Percentiles rank a stretch among this genome's conserved stretches.
Conservation (phyloP, 2,329 filamentous ascomycete species). For the Fusarium pilosicola region DNA sequence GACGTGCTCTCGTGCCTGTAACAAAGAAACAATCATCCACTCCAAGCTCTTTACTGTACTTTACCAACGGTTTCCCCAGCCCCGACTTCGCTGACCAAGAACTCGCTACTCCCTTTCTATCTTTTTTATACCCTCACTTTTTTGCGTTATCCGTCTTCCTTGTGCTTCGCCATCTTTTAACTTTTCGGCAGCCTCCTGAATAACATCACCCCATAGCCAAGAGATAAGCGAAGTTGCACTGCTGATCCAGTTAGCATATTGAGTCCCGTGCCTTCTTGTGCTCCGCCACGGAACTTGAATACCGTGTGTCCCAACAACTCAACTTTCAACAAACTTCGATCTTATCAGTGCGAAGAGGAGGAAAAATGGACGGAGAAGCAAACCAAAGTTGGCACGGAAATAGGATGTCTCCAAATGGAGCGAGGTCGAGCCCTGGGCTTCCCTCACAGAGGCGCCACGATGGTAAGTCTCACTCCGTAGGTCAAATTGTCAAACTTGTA, state of each 20-base stretch:
- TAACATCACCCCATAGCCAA: conserved; percentile 21
- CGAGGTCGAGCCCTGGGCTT: conserved; percentile 46
- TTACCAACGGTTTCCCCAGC: conserved; percentile 23
- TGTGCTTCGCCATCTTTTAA: background rate
- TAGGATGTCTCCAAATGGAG: conserved; percentile 40
- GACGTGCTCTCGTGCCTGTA: conserved; percentile 42
- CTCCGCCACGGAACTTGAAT: conserved; percentile 27
- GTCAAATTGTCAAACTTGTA: background rate
- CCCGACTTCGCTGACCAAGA: conserved; percentile 40
- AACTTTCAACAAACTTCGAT: conserved; percentile 7
- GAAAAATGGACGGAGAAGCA: conserved; percentile 44
- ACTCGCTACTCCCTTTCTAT: conserved; percentile 20
- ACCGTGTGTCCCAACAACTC: conserved; percentile 23
- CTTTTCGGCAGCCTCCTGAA: conserved; percentile 5
- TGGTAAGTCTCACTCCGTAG: conserved; percentile 43
- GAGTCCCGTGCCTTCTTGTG: conserved; percentile 16
- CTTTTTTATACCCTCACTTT: conserved; percentile 24
- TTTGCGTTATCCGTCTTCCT: background rate
- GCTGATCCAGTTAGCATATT: conserved; percentile 16
- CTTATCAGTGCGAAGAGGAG: conserved; percentile 9
- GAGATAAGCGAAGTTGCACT: conserved; percentile 39
- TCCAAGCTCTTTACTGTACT: conserved; percentile 7
- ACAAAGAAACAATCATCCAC: conserved; percentile 37
- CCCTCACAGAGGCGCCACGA: conserved; percentile 50
- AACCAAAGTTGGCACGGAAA: conserved; percentile 43